Base-by-base conservation (phyloP, 2,329 filamentous ascomycete species). In the Botrytis aclada region DNA sequence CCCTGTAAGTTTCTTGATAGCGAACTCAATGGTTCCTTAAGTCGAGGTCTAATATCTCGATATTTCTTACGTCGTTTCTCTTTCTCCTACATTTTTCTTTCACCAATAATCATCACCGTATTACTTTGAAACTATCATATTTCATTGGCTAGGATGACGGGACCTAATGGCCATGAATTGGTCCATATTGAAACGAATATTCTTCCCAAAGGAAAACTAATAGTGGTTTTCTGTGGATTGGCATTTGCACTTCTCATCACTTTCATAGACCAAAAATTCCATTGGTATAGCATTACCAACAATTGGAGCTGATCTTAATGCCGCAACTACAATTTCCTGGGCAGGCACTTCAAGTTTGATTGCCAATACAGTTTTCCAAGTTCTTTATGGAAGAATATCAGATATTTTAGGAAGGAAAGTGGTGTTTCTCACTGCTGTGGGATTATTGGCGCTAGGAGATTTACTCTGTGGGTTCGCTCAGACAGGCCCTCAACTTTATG, bases 401-500 rank as follows among this genome's bases (percentile, higher is more conserved):
- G 88, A 90, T 79, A 86, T 90, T 1, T 85, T 90, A 69, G 88
- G 88, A 32, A 84, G 89, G 29, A 90, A 90, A 78, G 83, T 85
- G 12, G 83, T 91, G 10, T 87, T 88, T 69, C 78, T 91, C 4
- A 83, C 83, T 1, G 86, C 87, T 2, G 80, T 90, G 12, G 82
- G 82, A 0, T 79, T 89, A 20, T 81, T 92, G 8, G 83, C 84
- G 12, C 72, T 90, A 22, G 87, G 86, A 2, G 88, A 90, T 77
- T 79, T 92, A 66, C 81, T 89, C 1, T 91, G 89, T 77, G 87
- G 87, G 1, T 82, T 91, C 39, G 84, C 87, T 0, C 83, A 84
- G 56, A 88, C 84, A 73, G 84, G 86, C 1, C 83, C 85, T 32
- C 87, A 88, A 83, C 85, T 92, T 39, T 91, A 90, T 80, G 83